A percentile compares a stretch with the other conserved stretches of the same genome.
These are phyloP conservation scores for Cucumis hystrix DNA, from an alignment of 306 rosid species.

Conservation along the genomic window DNA sequence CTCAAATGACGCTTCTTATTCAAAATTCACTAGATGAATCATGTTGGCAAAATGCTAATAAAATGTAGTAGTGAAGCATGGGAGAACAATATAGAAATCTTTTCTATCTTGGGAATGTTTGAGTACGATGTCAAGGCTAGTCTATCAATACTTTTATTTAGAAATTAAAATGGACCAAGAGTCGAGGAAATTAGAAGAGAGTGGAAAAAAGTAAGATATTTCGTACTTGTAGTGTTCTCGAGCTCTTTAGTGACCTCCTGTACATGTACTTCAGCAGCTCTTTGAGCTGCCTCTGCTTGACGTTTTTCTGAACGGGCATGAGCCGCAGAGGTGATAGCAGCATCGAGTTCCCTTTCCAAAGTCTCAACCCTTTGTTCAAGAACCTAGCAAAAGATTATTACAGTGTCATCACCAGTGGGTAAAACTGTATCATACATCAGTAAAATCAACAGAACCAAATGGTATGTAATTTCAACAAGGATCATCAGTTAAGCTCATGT, in stretches of 20 bases:
- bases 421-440: neutral
- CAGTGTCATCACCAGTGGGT: neutral
- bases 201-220: neutral
- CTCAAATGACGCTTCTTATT: neutral
- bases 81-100: neutral
- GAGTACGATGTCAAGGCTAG: neutral
- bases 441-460: neutral
- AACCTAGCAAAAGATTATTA: conserved; percentile 23
- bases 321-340: conserved; percentile 83
- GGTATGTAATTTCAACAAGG: neutral
- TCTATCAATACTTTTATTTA: neutral
- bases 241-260: conserved; percentile 71
- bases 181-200: neutral
- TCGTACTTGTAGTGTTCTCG: conserved; percentile 88
- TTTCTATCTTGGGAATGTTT: neutral
- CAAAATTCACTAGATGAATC: neutral
- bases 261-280: conserved; percentile 67
- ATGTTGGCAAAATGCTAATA: neutral
- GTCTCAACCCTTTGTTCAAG: conserved; percentile 75
- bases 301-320: conserved; percentile 84
- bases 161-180: neutral
- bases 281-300: conserved; percentile 76
- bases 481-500: neutral
- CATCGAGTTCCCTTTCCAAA: conserved; percentile 82
- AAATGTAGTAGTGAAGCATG: neutral